These are phyloP conservation scores for Raphanus raphanistrum DNA, from an alignment of 345 rosid species.

Conservation along the genomic window DNA sequence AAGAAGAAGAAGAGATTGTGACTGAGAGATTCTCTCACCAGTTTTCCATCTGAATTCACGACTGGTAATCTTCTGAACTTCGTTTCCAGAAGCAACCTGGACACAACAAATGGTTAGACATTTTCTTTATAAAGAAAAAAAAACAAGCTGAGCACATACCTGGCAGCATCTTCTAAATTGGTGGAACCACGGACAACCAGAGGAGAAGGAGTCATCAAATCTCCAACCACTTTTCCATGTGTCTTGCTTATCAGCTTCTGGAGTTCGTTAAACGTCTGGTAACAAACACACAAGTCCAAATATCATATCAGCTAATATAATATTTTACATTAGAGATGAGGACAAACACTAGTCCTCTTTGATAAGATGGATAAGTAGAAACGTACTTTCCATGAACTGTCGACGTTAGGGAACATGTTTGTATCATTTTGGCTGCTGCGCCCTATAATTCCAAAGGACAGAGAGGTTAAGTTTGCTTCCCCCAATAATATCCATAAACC, in stretches of 20 bases:
- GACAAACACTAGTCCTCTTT: conserved; percentile 16
- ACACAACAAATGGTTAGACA: background rate
- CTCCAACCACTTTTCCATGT: conserved; percentile 83
- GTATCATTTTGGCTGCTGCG: conserved; percentile 56
- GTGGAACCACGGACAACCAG: conserved; percentile 73
- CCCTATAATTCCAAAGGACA: conserved; percentile 47
- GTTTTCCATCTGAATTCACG: conserved; percentile 67
- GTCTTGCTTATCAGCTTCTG: conserved; percentile 78
- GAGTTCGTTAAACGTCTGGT: conserved; percentile 75
- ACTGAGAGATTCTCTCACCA: conserved; percentile 50
- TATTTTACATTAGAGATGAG: too few relatives aligned
- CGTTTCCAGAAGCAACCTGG: conserved; percentile 86
- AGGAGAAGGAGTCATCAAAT: conserved; percentile 92
- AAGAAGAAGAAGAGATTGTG: background rate
- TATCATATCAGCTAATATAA: too few relatives aligned
- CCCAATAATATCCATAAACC: background rate
- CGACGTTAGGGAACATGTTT: conserved; percentile 75
- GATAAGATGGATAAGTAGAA: background rate
- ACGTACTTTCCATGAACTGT: conserved; percentile 90
- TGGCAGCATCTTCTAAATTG: conserved; percentile 85
- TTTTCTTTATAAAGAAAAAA: background rate
- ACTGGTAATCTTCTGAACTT: conserved; percentile 86
- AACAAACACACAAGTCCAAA: background rate
- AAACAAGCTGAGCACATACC: conserved; percentile 38
- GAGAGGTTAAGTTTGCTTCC: conserved; percentile 24